Evolutionary conservation across 2,329 filamentous ascomycete genomes (phyloP).

Genomic region (Diplodia seriata): DNA sequence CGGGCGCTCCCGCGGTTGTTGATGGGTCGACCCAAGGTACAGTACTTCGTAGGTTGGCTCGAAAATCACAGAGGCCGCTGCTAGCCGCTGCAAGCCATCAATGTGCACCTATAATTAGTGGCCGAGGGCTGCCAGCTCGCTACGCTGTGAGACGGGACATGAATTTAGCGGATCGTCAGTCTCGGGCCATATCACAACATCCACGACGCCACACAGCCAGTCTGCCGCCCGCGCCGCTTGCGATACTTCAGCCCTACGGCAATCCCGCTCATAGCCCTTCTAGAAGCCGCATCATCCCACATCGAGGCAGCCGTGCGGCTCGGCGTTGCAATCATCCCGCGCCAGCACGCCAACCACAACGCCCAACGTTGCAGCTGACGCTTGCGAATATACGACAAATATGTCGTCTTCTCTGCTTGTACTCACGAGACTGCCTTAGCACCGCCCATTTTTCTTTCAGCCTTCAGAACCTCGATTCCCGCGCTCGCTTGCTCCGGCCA

Average conservation of each 20-base stretch:
- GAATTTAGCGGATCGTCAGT: background rate
- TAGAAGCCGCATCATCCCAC: constrained; percentile 26
- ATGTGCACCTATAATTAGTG: background rate
- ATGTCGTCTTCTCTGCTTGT: constrained; percentile 20
- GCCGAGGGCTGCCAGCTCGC: background rate
- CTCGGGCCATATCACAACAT: constrained; percentile 24
- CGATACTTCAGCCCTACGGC: constrained; percentile 16
- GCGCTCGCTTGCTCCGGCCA: background rate
- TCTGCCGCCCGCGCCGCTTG: constrained; percentile 1
- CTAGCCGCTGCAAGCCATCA: constrained; percentile 1
- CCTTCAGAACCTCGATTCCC: background rate
- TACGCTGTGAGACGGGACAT: background rate
- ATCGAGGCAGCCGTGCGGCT: background rate
- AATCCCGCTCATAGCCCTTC: constrained; percentile 1
- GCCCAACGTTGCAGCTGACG: constrained; percentile 18
- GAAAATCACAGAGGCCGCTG: background rate
- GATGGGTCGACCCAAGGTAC: background rate
- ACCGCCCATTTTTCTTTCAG: background rate
- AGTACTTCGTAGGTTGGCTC: background rate
- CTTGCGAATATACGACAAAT: constrained; percentile 27
- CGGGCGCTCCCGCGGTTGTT: background rate
- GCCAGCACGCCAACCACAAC: constrained; percentile 4
- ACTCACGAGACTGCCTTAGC: constrained; percentile 5
- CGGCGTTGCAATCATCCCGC: constrained; percentile 10
- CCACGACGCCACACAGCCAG: background rate